These are phyloP conservation scores for Saccharomycopsis microspora DNA, from an alignment of 805 yeast species.

Conservation along the genomic window DNA sequence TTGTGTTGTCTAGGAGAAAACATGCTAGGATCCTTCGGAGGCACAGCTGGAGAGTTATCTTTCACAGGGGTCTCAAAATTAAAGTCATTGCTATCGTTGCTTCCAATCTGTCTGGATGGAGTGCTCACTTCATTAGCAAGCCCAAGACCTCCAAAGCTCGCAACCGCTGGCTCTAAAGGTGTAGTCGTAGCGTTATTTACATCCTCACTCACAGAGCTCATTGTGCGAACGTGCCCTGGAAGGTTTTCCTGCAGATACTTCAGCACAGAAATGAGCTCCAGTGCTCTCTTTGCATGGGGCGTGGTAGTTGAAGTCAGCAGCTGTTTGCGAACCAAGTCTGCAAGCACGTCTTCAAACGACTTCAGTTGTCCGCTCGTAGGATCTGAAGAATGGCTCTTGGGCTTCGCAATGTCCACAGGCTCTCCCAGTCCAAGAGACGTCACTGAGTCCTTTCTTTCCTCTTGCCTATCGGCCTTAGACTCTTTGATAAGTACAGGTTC, in stretches of 20 bases:
- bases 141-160: not conserved
- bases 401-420: too few relatives aligned
- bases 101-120: not conserved
- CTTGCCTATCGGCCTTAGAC: not conserved
- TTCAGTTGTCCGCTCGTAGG: not conserved
- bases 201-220: not conserved
- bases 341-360: not conserved
- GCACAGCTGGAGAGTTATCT: slow-evolving; percentile 14
- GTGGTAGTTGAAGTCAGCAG: not conserved
- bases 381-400: too few relatives aligned
- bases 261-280: slow-evolving; percentile 2
- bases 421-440: not conserved
- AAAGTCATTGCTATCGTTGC: not conserved
- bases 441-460: not conserved
- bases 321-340: not conserved
- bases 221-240: too few relatives aligned
- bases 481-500: not conserved
- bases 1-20: slow-evolving; percentile 9
- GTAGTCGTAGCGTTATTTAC: not conserved
- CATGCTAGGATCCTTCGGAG: slow-evolving; percentile 11
- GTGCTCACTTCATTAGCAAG: not conserved
- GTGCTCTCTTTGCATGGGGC: not conserved
- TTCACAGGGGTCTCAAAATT: not conserved
- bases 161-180: not conserved
- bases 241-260: not conserved